Base-by-base conservation (phyloP, 2,329 filamentous ascomycete species). In the Fonsecaea pugnacius region DNA sequence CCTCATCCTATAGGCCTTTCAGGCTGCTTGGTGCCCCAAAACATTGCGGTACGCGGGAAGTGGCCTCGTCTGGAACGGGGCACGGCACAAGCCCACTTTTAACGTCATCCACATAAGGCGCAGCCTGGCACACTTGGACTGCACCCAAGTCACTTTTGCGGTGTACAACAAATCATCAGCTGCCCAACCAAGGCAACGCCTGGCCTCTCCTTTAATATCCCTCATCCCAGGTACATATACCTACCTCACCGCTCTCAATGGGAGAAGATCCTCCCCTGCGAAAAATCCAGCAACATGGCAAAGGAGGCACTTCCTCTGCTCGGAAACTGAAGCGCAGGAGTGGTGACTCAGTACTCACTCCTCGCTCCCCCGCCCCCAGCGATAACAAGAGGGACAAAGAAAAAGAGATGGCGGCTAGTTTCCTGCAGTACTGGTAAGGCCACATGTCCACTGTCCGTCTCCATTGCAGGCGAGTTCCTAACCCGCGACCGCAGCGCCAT, bases 401-500 rank as follows among this genome's bases (percentile, higher is more conserved):
- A 53, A 56, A 65, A 40, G 66, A 62, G 58, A 80, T 80, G 78
- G 75, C 78, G 7, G 72, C 78, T 51, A 78, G 76, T 67, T 80
- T 80, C 54, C 69, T 80, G 51, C 79, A 80, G 65, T 80, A 76
- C 70, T 80, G 78, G 78, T 80, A 76, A 69, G 77, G 73, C 33
- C 43, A 27, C 43, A 48, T 27, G 18, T 24, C 51, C 30, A 53
- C 36, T 21, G 36, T 50, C 43, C 10, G 36, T 48, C 24, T 16
- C 10, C 21, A 10, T 30, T 51, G 30, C 36, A 54, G 33, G 46
- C 40, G 16, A 56, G 36, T n/a, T 27, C 57, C 70, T 71, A 59
- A 71, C 60, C 71, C 62, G 62, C 64, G 54, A 62, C 60, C 54
- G 35, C 72, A 88, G 86, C 76, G 83, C 86, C 67, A 87, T 83